Base-by-base conservation (phyloP, 148 eudicot genomes). In the Rhododendron ovatum region DNA sequence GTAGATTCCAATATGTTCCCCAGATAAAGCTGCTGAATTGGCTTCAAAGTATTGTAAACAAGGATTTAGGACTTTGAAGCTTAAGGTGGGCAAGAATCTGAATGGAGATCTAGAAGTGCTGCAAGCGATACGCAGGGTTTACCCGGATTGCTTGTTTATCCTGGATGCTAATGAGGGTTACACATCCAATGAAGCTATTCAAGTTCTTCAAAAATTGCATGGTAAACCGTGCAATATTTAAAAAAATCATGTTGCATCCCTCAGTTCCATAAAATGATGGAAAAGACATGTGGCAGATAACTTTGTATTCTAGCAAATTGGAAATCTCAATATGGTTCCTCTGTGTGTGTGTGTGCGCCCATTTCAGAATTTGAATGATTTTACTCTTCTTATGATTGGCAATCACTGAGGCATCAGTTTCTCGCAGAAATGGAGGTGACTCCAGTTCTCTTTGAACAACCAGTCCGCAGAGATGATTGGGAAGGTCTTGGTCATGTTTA, bases 131-230 rank as follows among this genome's bases (percentile, higher is more conserved):
- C 91, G 93, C 73, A 75, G 30, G 55, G 94, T 86, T 67, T 90
- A 90, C 85, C 98, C 98, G 22, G 91, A 91, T 86, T 96, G 98
- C 90, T 84, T 30, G 39, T 93, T 94, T 87, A 92, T 96, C 67
- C 89, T 96, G 87, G 98, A 96, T 91, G 98, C 98, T 80, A 96
- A 96, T 69, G 96, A 96, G 90, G 98, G 98, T 83, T 96, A 96
- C 84, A 91, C 87, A 24, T 91, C 96, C 11, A 76, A 78, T 35
- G 95, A 96, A 91, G 96, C 98, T 82, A 88, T 95, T 90, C 88
- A 93, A 88, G 96, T 95, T 86, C 95, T 96, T 59, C 88, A 95
- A 50, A 90, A 88, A 87, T 86, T 96, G 55, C 91, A 92, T 86
- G 98, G 98, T 77, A 84, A 14, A 20, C 17, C 3, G 80, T 76